Evolutionary conservation across 331 rosid genomes (phyloP).

Genomic region (Saraca asoca): DNA sequence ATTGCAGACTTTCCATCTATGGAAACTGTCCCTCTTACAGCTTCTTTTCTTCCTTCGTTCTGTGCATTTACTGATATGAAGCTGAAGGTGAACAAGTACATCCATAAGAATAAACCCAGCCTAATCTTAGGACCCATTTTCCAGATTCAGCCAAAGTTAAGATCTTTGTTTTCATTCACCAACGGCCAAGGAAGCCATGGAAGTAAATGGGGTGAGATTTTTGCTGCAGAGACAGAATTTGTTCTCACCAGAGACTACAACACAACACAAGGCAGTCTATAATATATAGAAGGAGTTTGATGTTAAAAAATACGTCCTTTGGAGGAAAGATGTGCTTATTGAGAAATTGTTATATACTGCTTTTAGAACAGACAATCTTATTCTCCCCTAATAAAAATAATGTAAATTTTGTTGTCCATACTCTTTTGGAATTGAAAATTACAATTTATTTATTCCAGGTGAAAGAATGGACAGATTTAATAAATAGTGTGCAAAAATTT

Average conservation of each 20-base stretch:
- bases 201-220: not conserved
- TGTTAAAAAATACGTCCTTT: conserved; percentile 15
- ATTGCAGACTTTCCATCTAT: conserved; percentile 58
- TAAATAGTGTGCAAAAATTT: no score
- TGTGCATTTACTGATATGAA: conserved; percentile 36
- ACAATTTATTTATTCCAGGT: no score
- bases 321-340: conserved; percentile 22
- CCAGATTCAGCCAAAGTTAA: conserved; percentile 39
- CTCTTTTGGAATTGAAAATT: no score
- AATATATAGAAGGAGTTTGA: conserved; percentile 1
- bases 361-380: no score
- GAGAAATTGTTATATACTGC: not conserved
- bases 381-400: no score
- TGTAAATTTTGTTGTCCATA: no score
- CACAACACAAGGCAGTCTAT: not conserved
- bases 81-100: conserved; percentile 44
- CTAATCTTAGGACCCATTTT: conserved; percentile 56
- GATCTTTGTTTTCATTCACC: conserved; percentile 39
- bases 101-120: conserved; percentile 56
- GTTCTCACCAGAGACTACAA: not conserved
- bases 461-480: no score
- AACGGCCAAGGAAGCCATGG: conserved; percentile 27
- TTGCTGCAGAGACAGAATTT: not conserved
- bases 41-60: conserved; percentile 34
- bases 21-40: conserved; percentile 49